A percentile compares a stretch with the other conserved stretches of the same genome.
Evolutionary conservation across 1,139 yeast species (phyloP).

Genomic region (Debaryomyces subglobosus): DNA sequence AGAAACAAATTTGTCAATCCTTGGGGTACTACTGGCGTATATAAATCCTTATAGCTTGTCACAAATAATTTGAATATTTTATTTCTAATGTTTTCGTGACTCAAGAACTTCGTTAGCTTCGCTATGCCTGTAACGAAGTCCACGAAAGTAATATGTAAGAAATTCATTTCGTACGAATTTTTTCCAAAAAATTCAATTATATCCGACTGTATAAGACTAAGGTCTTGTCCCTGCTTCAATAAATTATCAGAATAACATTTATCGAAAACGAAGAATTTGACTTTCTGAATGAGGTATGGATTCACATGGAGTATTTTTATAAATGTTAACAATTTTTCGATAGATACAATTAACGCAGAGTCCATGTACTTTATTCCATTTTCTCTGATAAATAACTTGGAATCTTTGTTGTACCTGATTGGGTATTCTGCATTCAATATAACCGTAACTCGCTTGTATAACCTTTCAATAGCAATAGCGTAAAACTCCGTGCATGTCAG

Average conservation of each 20-base stretch:
- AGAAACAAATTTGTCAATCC: constrained; percentile 36
- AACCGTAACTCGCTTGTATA: constrained; percentile 38
- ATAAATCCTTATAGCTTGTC: constrained; percentile 27
- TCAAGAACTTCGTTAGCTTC: constrained; percentile 29
- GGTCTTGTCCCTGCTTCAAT: constrained; percentile 14
- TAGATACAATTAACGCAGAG: constrained; percentile 29
- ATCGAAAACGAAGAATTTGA: constrained; percentile 39
- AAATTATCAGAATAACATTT: constrained; percentile 28
- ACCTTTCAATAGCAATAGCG: constrained; percentile 25
- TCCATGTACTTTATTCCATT: constrained; percentile 39
- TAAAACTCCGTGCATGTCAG: constrained; percentile 28
- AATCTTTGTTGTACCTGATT: constrained; percentile 20
- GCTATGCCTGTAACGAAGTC: constrained; percentile 32
- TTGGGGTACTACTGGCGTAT: constrained; percentile 31
- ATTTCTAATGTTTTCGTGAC: constrained; percentile 29
- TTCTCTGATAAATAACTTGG: constrained; percentile 25
- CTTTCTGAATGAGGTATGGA: constrained; percentile 23
- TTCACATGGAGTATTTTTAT: constrained; percentile 23
- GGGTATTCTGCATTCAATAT: constrained; percentile 36
- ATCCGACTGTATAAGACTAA: constrained; percentile 24
- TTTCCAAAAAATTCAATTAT: constrained; percentile 33
- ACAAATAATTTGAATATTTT: constrained; percentile 38
- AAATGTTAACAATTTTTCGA: constrained; percentile 24
- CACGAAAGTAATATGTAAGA: constrained; percentile 39
- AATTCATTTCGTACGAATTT: constrained; percentile 28